phyloP scores from a whole-genome alignment of 2,329 filamentous ascomycete species.

The Thelonectria olida region DNA sequence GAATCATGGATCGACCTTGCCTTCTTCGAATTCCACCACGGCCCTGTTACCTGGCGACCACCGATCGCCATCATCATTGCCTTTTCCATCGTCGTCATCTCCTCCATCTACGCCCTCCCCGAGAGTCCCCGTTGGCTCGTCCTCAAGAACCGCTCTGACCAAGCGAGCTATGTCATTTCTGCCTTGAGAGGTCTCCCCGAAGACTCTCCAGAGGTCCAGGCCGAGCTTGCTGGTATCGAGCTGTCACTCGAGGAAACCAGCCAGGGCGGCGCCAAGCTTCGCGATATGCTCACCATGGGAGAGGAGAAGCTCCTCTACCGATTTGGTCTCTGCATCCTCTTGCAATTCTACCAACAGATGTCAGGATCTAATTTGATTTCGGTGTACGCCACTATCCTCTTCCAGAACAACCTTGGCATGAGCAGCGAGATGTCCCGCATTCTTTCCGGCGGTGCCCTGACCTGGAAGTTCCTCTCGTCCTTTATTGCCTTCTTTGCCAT shows the following conservation, averaged over 20 bases:
- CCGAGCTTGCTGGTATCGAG: conserved; percentile 58
- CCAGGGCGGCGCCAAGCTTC: conserved; percentile 47
- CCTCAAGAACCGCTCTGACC: conserved; percentile 40
- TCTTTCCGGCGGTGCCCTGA: conserved; percentile 34
- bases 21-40: conserved; percentile 46
- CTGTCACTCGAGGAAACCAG: conserved; percentile 55
- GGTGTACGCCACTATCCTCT: conserved; percentile 38
- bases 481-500: conserved; percentile 37
- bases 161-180: conserved; percentile 46
- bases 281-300: conserved; percentile 57
- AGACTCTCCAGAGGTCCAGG: conserved; percentile 48
- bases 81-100: conserved; percentile 43
- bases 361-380: conserved; percentile 13
- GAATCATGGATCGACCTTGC: conserved; percentile 56
- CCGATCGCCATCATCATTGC: conserved; percentile 46
- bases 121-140: conserved; percentile 49
- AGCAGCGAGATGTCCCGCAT: conserved; percentile 30
- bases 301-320: conserved; percentile 60
- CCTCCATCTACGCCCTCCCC: conserved; percentile 45
- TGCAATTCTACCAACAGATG: conserved; percentile 42
- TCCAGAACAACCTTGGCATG: conserved; percentile 35
- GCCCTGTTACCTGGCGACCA: conserved; percentile 43
- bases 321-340: conserved; percentile 39
- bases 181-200: conserved; percentile 47
- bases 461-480: conserved; percentile 43